Evolutionary conservation across 2,329 filamentous ascomycete genomes (phyloP).

Genomic region (Apiospora phragmitis): DNA sequence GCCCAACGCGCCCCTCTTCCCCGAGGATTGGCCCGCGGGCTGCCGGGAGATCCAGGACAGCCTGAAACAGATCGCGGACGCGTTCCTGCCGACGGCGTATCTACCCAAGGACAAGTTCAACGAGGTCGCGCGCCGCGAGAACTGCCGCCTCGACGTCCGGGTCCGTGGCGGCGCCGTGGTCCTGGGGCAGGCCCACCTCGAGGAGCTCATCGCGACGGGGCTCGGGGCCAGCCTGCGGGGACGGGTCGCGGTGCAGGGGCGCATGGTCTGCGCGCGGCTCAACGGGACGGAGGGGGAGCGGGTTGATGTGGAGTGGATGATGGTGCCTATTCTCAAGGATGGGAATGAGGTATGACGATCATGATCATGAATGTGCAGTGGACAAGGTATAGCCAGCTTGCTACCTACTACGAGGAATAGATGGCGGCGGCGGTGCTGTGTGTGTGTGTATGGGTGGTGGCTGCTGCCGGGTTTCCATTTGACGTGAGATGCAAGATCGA

Average conservation of each 20-base stretch:
- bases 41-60: conserved; percentile 3
- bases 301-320: conserved; percentile 7
- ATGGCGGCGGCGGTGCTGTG: too few relatives aligned
- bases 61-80: neutral
- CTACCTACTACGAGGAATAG: too few relatives aligned
- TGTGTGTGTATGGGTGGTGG: too few relatives aligned
- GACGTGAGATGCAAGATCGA: too few relatives aligned
- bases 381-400: too few relatives aligned
- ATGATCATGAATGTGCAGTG: neutral
- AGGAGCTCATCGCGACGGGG: neutral
- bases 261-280: neutral
- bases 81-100: conserved; percentile 9
- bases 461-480: too few relatives aligned
- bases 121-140: neutral
- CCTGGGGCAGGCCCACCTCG: conserved; percentile 2
- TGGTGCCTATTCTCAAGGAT: neutral
- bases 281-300: neutral
- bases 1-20: neutral
- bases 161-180: neutral
- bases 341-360: neutral
- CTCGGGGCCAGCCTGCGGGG: neutral
- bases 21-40: neutral
- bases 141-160: conserved; percentile 1
- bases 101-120: neutral
- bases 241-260: conserved; percentile 5